Evolutionary conservation across 225 moss, liverwort and hornwort genomes (phyloP).

Genomic region (Polytrichum commune): DNA sequence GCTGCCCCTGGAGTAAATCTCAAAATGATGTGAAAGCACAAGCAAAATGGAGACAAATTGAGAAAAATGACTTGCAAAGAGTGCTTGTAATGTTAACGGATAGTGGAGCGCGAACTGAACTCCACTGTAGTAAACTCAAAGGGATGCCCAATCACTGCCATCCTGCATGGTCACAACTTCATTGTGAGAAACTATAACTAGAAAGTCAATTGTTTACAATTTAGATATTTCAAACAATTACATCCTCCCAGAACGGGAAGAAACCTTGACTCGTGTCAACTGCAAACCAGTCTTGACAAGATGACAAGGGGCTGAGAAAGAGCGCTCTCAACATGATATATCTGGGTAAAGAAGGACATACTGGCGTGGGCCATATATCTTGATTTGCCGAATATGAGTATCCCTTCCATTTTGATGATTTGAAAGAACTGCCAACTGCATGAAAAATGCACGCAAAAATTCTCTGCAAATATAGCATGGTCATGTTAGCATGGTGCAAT

Average conservation of each 20-base stretch:
- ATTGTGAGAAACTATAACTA: not conserved
- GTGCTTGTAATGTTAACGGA: conserved; percentile 33
- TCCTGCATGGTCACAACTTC: conserved; percentile 44
- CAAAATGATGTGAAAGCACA: too few relatives aligned
- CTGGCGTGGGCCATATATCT: conserved; percentile 90
- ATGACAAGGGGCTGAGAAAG: too few relatives aligned
- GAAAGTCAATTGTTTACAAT: not conserved
- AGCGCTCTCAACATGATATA: too few relatives aligned
- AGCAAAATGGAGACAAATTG: too few relatives aligned
- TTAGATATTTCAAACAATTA: not conserved
- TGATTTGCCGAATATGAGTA: conserved; percentile 92
- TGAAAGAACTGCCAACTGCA: conserved; percentile 87
- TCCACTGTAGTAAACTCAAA: conserved; percentile 77
- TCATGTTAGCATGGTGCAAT: too few relatives aligned
- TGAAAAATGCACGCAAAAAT: conserved; percentile 84
- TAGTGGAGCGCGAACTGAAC: conserved; percentile 74
- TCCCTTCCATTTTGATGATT: conserved; percentile 98
- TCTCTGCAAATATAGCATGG: conserved; percentile 44
- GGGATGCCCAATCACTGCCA: conserved; percentile 79
- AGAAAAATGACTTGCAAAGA: not conserved
- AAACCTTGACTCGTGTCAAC: too few relatives aligned
- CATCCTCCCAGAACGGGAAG: too few relatives aligned
- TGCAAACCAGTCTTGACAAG: not conserved
- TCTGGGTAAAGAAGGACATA: conserved; percentile 33
- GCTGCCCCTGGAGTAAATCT: too few relatives aligned